Evolutionary conservation across 805 yeast genomes (phyloP).

Genomic region (Jamesozyma lodderae): DNA sequence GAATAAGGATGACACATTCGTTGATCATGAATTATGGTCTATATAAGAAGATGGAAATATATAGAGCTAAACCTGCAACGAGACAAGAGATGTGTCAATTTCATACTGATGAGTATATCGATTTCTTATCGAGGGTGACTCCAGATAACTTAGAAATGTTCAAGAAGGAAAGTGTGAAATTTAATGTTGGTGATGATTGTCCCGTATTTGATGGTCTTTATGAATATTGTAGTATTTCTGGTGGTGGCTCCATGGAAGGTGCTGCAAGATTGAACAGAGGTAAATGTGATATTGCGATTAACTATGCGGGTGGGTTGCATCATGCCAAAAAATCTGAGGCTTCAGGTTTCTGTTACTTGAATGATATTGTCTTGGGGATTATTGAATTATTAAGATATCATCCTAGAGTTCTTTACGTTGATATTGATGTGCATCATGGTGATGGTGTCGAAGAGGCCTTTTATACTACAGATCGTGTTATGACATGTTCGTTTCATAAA

Average conservation of each 20-base stretch:
- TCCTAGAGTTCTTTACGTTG: slow-evolving; percentile 87
- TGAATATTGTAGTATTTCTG: slow-evolving; percentile 78
- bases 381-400: slow-evolving; percentile 78
- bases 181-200: slow-evolving; percentile 89
- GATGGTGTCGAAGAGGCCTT: slow-evolving; percentile 98
- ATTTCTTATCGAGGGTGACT: slow-evolving; percentile 79
- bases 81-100: slow-evolving; percentile 97
- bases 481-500: slow-evolving; percentile 94
- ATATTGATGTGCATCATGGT: slow-evolving; percentile 93
- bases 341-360: slow-evolving; percentile 89
- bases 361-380: slow-evolving; percentile 87
- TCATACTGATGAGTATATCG: slow-evolving; percentile 95
- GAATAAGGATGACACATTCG: slow-evolving; percentile 97
- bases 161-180: slow-evolving; percentile 77
- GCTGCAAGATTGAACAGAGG: slow-evolving; percentile 78
- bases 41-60: slow-evolving; percentile 94
- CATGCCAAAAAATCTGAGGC: slow-evolving; percentile 95
- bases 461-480: slow-evolving; percentile 87
- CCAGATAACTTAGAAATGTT: slow-evolving; percentile 87
- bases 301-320: slow-evolving; percentile 95
- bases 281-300: slow-evolving; percentile 87
- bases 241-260: slow-evolving; percentile 93
- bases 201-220: slow-evolving; percentile 93
- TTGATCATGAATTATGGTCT: slow-evolving; percentile 94
- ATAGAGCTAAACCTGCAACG: slow-evolving; percentile 95